Base-by-base conservation (phyloP, 1,284 basidiomycete genomes). In the Tremellales sp. region DNA sequence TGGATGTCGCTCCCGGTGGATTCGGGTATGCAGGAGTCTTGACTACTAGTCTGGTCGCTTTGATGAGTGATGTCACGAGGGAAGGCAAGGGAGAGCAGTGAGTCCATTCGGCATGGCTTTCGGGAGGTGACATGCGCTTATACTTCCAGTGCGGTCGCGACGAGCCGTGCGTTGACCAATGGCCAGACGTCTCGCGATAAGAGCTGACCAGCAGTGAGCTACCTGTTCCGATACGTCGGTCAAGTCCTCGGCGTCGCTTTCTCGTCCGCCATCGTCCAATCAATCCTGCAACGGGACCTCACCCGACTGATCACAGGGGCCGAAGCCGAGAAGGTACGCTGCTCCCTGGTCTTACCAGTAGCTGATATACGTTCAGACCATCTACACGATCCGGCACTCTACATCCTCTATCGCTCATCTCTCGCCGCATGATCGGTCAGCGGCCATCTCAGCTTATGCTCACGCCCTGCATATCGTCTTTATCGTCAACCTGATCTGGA, bases 241-340 rank as follows among this genome's bases (percentile, higher is more conserved):
- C 90, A 92, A 75, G 90, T 91, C n/a, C 80, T 92, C 45, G 89
- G 89, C 39, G 89, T 93, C 46, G 86, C 86, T 58, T 75, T 91
- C 43, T 84, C 84, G 57, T 85, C 87, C 22, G 85, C 87, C 1
- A 73, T 92, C 44, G 75, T 89, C 26, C 90, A 93, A 73, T 80
- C 81, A 6, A 79, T 89, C 27, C 78, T 93, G 33, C 74, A 84
- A n/a, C 69, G 75, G 43, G 82, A 85, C 64, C 75, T 93, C 49
- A 79, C 81, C 45, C 74, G 79, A 56, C 79, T 81, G 45, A 87
- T 92, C 57, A 78, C 78, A 21, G 87, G 85, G 19, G 82, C 85
- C 40, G 79, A 78, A 53, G 81, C 89, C 52, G 76, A 76, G 61
- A 76, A 87, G 76, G 87, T 86, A 58, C 72, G 82, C 67, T 26